Evolutionary conservation across 2,329 filamentous ascomycete genomes (phyloP), one percentile per base, ranked within the genome.

Genomic region (Botrytis cinerea): DNA sequence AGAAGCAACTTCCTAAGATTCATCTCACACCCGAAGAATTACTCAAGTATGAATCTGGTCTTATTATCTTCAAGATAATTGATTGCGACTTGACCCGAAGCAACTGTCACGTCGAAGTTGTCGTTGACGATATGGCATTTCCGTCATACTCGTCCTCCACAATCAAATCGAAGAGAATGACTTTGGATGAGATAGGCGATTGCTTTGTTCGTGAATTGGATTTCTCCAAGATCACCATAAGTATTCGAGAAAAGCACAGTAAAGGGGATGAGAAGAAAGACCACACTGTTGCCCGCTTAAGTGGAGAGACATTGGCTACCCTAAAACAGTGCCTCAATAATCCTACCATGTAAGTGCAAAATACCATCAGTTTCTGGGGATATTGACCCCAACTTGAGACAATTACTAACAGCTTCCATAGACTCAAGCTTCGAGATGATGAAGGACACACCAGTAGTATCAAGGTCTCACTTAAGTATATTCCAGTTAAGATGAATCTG

Each of bases 201-300:
- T 96, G 94, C 71, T 94, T 99, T 83, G 93, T 99, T 74, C 93
- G 96, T 75, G 96, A 99, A 82, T 87, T 99, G n/a, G 97, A 99
- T 76, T 95, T 98, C 78, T 99, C 96, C 4, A 93, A 92, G 77
- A 90, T 99, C 74, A 98, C 95, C 0, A 87, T 99, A 76, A 93
- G 94, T 73, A 87, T 98, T 66, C 90, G 94, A 61, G 92, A 95
- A 79, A 94, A 94, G 25, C 92, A 97, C 77, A 89, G 89, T 78
- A 90, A 91, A 75, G 90, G 90, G 35, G 89, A 92, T 66, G 90
- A 87, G 59, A 84, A 88, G 83, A 84, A 92, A 70, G 91, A 97
- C 61, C 86, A 93, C 76, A 90, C 92, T 45, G 87, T 98, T 77
- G 93, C 94, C 20, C 94, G 93, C 77, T 84, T 99, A 75, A 90